Base-by-base conservation (phyloP, 2,329 filamentous ascomycete species). In the Fonsecaea nubica region DNA sequence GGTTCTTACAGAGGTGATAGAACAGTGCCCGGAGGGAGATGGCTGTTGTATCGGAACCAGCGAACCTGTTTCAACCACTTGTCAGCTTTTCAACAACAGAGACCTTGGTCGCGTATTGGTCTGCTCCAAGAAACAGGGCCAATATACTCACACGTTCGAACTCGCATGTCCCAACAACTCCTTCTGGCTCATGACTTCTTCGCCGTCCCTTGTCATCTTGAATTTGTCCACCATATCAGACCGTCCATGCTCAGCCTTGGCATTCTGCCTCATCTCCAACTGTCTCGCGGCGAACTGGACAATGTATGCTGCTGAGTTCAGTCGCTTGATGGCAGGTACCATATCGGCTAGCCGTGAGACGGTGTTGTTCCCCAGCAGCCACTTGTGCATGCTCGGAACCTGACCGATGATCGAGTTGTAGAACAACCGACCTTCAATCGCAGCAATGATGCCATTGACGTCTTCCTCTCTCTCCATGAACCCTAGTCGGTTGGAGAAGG, bases 1-100 rank as follows among this genome's bases (percentile, higher is more conserved):
- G 66, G 40, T 69, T 85, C 55, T 82, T 86, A 66, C 79, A 81
- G 2, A 81, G 86, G 86, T 76, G 72, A 81, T 79, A 55, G 45
- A 64, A 66, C 38, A 67, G 52, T 33, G 63, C 84, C 21, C 55
- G 56, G 0, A 71, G 50, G 1, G 69, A 67, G 12, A 69, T 69
- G 18, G 66, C 69, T 13, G 69, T 71, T 1, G 69, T 71, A 33
- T 71, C 69, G 42, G 62, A 66, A 38, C 69, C 69, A 8, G 69
- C 69, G 38, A 71, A 67, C 25, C 68, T 70, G 7, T 45, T 6
- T 4, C 10, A 10, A 50, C n/a, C 7, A 10, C 42, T 21, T n/a
- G 38, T 53, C 30, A 53, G 53, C 13, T 2, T 8, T 7, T 12
- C 25, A 53, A 12, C 15, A 21, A 21, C 5, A 48, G 7, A 48